Evolutionary conservation across 768 basidiomycete species (phyloP).

Genomic region (Panellus pusillus): DNA sequence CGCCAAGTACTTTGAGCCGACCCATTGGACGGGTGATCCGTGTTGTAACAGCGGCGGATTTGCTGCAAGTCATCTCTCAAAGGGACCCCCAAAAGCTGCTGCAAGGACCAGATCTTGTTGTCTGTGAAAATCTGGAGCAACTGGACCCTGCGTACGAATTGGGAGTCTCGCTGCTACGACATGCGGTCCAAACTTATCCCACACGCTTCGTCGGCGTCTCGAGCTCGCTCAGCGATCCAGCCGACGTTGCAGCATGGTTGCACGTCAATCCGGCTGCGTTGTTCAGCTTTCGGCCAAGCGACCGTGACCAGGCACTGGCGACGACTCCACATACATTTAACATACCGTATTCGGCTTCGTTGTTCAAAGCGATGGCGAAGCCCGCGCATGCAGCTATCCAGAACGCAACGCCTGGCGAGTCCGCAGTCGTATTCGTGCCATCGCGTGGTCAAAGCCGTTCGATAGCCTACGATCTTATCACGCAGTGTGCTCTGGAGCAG

Average conservation of each 20-base stretch:
- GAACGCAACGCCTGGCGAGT: conserved; percentile 40
- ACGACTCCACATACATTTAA: conserved; percentile 76
- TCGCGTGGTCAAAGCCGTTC: conserved; percentile 73
- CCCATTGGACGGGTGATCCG: conserved; percentile 49
- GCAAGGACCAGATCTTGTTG: conserved; percentile 57
- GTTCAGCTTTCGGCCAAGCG: conserved; percentile 77
- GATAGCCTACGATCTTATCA: conserved; percentile 83
- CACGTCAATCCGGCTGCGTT: conserved; percentile 60
- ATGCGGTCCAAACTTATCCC: conserved; percentile 57
- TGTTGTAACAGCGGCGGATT: conserved; percentile 53
- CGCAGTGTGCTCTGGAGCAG: conserved; percentile 77
- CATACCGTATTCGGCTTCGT: conserved; percentile 79
- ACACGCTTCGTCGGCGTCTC: conserved; percentile 79
- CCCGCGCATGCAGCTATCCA: conserved; percentile 81
- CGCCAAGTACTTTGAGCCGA: conserved; percentile 35
- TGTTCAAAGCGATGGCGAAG: conserved; percentile 91
- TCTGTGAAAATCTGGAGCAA: conserved; percentile 86
- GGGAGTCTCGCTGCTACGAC: conserved; percentile 68
- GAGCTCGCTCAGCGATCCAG: conserved; percentile 76
- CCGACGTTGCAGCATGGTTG: conserved; percentile 84
- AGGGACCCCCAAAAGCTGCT: conserved; percentile 29
- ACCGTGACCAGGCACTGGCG: conserved; percentile 78
- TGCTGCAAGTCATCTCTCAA: conserved; percentile 45
- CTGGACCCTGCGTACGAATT: conserved; percentile 83
- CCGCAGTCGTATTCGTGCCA: conserved; percentile 84